Conservation (phyloP, 1,139 yeast species). For the Pichiaceae sp. region DNA sequence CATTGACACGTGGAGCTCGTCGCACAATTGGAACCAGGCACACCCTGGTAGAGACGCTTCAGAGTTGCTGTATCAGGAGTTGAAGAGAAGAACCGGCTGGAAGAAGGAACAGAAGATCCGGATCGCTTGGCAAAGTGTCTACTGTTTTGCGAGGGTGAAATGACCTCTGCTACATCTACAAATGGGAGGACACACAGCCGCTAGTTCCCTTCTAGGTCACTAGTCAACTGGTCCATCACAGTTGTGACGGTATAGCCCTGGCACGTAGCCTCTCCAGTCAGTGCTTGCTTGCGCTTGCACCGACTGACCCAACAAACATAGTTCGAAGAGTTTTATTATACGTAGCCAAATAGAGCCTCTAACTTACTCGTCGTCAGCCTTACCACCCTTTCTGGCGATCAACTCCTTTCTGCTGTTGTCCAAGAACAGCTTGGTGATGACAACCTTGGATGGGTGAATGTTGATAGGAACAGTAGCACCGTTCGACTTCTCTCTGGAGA, state of each 20-base stretch:
- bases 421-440: conserved; percentile 95
- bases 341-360: neutral
- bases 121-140: conserved; percentile 32
- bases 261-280: too few species aligned
- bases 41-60: conserved; percentile 20
- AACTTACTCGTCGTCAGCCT: conserved; percentile 42
- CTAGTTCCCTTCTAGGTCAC: too few species aligned
- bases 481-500: conserved; percentile 95
- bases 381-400: conserved; percentile 90
- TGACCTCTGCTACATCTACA: neutral
- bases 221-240: too few species aligned
- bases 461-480: conserved; percentile 98
- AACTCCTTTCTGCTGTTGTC: conserved; percentile 99
- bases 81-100: conserved; percentile 25
- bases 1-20: conserved; percentile 62
- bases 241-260: too few species aligned
- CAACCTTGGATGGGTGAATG: conserved; percentile 98
- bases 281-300: too few species aligned
- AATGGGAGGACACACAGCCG: too few species aligned
- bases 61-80: conserved; percentile 19
- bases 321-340: conserved; percentile 1
- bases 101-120: conserved; percentile 22
- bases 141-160: conserved; percentile 11
- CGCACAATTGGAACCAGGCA: conserved; percentile 52
- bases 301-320: too few species aligned